phyloP scores from a whole-genome alignment of 805 yeast genomes.

The Saturnispora bothae region DNA sequence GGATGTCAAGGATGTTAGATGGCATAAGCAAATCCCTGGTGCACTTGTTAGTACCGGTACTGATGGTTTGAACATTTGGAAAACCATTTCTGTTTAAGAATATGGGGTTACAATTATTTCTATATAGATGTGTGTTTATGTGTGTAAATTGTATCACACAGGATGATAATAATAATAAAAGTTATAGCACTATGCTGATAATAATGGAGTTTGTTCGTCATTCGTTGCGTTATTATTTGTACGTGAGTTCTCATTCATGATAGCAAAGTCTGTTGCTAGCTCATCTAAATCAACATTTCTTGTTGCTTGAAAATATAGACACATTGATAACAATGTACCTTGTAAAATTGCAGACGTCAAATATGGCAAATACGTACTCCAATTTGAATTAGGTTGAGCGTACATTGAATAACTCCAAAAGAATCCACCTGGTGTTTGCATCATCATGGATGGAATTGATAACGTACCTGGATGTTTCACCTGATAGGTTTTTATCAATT shows the following conservation, averaged over 20 bases:
- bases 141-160: too few species aligned
- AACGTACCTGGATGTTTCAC: constrained; percentile 73
- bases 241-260: constrained; percentile 7
- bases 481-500: constrained; percentile 54
- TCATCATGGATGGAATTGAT: constrained; percentile 69
- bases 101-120: too few species aligned
- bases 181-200: too few species aligned
- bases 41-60: constrained; percentile 90
- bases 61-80: constrained; percentile 92
- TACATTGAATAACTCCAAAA: constrained; percentile 67
- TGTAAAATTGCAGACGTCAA: constrained; percentile 63
- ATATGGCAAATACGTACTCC: constrained; percentile 84
- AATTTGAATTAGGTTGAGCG: constrained; percentile 61
- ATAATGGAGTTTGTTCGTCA: constrained; percentile 6
- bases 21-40: constrained; percentile 97
- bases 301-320: constrained; percentile 37
- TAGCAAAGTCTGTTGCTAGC: constrained; percentile 14
- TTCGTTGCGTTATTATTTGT: neutral
- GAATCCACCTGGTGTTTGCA: constrained; percentile 87
- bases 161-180: too few species aligned
- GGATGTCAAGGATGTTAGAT: constrained; percentile 94
- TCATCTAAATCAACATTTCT: constrained; percentile 17
- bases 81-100: constrained; percentile 84
- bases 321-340: constrained; percentile 48
- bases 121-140: too few species aligned